These are phyloP conservation scores for Hanseniaspora hatyaiensis DNA, from an alignment of 805 yeast genomes.

Conservation along the genomic window DNA sequence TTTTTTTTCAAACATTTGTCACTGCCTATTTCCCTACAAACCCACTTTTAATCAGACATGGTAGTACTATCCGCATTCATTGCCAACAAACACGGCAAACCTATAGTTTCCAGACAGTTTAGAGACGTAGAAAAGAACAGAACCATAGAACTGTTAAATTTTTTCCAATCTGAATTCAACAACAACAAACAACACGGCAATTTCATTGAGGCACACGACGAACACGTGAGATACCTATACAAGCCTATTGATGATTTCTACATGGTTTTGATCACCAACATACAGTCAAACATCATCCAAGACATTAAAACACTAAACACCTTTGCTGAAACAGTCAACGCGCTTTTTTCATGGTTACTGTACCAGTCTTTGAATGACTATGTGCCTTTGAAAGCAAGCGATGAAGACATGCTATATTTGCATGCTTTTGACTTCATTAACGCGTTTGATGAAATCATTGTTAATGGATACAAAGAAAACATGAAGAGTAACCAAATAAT, in stretches of 20 bases:
- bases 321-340: slow-evolving; percentile 70
- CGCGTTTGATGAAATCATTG: slow-evolving; percentile 89
- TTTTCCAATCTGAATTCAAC: slow-evolving; percentile 69
- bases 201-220: slow-evolving; percentile 65
- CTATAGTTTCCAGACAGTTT: slow-evolving; percentile 85
- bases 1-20: too few relatives aligned
- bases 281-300: slow-evolving; percentile 81
- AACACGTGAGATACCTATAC: slow-evolving; percentile 80
- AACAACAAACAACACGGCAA: slow-evolving; percentile 71
- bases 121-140: slow-evolving; percentile 72
- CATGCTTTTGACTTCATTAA: slow-evolving; percentile 79
- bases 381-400: slow-evolving; percentile 38
- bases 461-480: slow-evolving; percentile 82
- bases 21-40: too few relatives aligned
- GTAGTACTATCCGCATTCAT: slow-evolving; percentile 87
- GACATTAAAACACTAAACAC: slow-evolving; percentile 86
- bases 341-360: slow-evolving; percentile 35
- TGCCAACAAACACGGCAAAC: slow-evolving; percentile 86
- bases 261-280: slow-evolving; percentile 80
- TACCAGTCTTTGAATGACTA: slow-evolving; percentile 13
- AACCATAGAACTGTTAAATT: slow-evolving; percentile 72
- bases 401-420: slow-evolving; percentile 71
- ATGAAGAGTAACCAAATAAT: slow-evolving; percentile 68
- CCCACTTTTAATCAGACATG: too few relatives aligned
- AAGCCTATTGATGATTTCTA: slow-evolving; percentile 92